Conservation (phyloP, 371 early-diverging fungal species). For the Choanephora cucurbitarum region DNA sequence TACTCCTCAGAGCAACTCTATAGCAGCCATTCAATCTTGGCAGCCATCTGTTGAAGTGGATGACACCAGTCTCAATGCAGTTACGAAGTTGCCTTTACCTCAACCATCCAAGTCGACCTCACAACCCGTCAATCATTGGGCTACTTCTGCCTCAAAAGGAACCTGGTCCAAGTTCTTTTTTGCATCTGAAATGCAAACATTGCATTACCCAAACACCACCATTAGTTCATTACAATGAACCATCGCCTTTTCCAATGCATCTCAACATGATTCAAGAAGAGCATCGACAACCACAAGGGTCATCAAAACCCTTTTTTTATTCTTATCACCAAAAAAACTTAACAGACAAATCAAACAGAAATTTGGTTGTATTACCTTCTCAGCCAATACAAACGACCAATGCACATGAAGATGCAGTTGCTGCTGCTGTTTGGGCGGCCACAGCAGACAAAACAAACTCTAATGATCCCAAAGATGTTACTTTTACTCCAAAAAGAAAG, state of each 20-base stretch:
- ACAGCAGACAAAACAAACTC: neutral
- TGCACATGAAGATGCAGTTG: neutral
- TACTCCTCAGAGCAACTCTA: too few relatives aligned
- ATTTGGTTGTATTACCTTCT: neutral
- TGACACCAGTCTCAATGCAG: neutral
- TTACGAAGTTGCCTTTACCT: slow-evolving; percentile 19
- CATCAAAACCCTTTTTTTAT: neutral
- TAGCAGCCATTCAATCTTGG: neutral
- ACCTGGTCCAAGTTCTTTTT: slow-evolving; percentile 16
- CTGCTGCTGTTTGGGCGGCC: slow-evolving; percentile 11
- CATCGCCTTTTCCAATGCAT: slow-evolving; percentile 3
- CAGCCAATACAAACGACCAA: neutral
- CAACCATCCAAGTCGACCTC: slow-evolving; percentile 18
- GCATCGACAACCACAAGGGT: neutral
- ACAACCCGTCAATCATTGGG: neutral
- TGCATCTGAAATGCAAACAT: slow-evolving; percentile 24
- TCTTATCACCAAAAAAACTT: neutral
- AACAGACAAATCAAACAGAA: neutral
- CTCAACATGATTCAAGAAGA: slow-evolving; percentile 17
- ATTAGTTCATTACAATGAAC: slow-evolving; percentile 3
- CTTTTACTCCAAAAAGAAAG: neutral
- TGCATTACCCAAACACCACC: slow-evolving; percentile 23
- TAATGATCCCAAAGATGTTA: neutral
- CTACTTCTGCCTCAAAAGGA: slow-evolving; percentile 7
- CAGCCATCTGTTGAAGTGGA: neutral